Evolutionary conservation across 257 asterid species (phyloP), one percentile per base, ranked within the genome.

Genomic region (Plantago major): DNA sequence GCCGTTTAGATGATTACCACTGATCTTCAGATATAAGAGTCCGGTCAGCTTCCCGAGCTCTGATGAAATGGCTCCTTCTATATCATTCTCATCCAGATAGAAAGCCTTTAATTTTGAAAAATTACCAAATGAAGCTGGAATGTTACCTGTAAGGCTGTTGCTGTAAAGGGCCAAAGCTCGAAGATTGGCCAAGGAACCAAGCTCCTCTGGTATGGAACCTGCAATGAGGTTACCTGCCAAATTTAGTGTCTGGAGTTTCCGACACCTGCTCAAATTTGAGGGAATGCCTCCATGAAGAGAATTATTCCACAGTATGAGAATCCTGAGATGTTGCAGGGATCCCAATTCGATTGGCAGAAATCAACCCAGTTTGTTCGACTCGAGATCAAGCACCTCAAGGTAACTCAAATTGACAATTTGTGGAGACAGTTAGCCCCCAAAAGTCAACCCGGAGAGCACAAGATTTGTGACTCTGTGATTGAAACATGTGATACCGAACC

Each of bases 401-500:
- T 55, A 68, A 42, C 63, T 64, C 70, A 76, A 30, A 42, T 76
- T 68, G 45, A 61, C 70, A 9, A 72, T 16, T 3, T 60, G 55
- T 14, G 74, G 22, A 13, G 72, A 19, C 13, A 72, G 10, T 37
- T 7, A 10, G 3, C 81, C 81, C 11, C 13, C 54, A 14, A 79
- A 67, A 19, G 46, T 52, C 69, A 72, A 49, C 11, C 75, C 77
- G 11, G 74, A 64, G n/a, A 79, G 79, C 16, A 55, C 64, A 14
- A 79, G 65, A 38, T 30, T 57, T 43, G 60, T 49, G 63, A 69
- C 65, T 50, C 81, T 72, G 8, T 59, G 38, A 38, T 63, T 64
- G 42, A 46, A 55, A 67, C 84, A 79, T n/a, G 70, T 61, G 52
- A 72, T 74, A 46, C 78, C 84, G 19, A 26, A 61, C 83, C 83